phyloP scores from a whole-genome alignment of 2,329 filamentous ascomycete genomes.

The Paraphaeosphaeria minitans region DNA sequence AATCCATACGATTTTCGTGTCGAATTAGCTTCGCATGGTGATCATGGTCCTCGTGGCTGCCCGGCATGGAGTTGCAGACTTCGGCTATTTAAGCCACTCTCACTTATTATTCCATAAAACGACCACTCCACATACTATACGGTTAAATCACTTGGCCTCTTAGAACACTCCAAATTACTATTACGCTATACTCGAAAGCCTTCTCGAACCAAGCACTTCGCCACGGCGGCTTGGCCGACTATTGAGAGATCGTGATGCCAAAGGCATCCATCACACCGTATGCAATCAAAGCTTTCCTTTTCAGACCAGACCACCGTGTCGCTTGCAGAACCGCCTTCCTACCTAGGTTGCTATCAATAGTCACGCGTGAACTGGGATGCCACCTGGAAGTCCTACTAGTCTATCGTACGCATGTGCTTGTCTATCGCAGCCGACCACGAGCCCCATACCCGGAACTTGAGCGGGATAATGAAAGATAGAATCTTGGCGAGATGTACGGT shows the following conservation, averaged over 20 bases:
- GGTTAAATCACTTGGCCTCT: slow-evolving; percentile 38
- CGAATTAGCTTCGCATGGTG: not conserved
- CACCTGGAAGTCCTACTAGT: slow-evolving; percentile 28
- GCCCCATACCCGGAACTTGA: slow-evolving; percentile 27
- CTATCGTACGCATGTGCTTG: slow-evolving; percentile 31
- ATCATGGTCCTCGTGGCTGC: slow-evolving; percentile 7
- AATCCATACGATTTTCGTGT: not conserved
- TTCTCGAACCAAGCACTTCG: slow-evolving; percentile 28
- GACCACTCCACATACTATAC: slow-evolving; percentile 32
- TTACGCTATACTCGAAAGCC: slow-evolving; percentile 17
- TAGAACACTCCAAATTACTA: slow-evolving; percentile 20
- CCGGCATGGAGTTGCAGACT: slow-evolving; percentile 19
- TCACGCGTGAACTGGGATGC: slow-evolving; percentile 31
- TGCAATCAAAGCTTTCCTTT: slow-evolving; percentile 27
- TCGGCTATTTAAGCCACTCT: slow-evolving; percentile 30
- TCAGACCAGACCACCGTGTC: slow-evolving; percentile 11
- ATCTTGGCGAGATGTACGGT: slow-evolving; percentile 29
- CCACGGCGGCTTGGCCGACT: slow-evolving; percentile 21
- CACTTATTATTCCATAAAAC: slow-evolving; percentile 31
- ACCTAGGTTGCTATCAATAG: slow-evolving; percentile 24
- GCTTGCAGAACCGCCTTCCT: slow-evolving; percentile 22
- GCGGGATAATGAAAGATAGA: slow-evolving; percentile 28
- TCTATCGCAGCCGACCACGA: slow-evolving; percentile 30
- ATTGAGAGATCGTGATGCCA: slow-evolving; percentile 17
- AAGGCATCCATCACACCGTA: slow-evolving; percentile 14